Percentiles rank a stretch among this genome's conserved stretches.
Evolutionary conservation across 2,329 filamentous ascomycete species (phyloP).

Genomic region (Madurella mycetomatis): DNA sequence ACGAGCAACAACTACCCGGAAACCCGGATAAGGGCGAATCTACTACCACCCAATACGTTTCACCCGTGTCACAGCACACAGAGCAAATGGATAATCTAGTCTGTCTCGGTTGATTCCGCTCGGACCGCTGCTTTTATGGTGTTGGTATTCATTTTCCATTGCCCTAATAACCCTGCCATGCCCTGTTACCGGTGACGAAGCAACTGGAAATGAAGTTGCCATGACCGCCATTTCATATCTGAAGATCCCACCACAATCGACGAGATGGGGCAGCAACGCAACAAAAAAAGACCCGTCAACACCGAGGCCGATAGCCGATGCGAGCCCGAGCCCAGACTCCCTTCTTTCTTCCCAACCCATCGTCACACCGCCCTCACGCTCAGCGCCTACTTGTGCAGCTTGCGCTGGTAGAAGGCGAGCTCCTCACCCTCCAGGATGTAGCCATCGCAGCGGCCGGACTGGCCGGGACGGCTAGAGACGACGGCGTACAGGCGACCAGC

Average conservation of each 20-base stretch:
- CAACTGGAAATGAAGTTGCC: constrained; percentile 21
- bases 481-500: constrained; percentile 95
- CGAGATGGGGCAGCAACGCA: constrained; percentile 13
- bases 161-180: constrained; percentile 22
- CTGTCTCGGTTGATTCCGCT: constrained; percentile 17
- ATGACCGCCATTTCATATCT: constrained; percentile 14
- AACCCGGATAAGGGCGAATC: too few relatives aligned
- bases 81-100: neutral
- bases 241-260: constrained; percentile 10
- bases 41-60: neutral
- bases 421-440: constrained; percentile 99
- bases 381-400: constrained; percentile 84
- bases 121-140: constrained; percentile 17
- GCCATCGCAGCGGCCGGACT: constrained; percentile 93
- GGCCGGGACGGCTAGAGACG: constrained; percentile 86
- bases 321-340: constrained; percentile 19
- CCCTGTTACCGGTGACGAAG: constrained; percentile 24
- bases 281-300: constrained; percentile 24
- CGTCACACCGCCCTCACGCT: constrained; percentile 4
- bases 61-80: neutral
- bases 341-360: constrained; percentile 14
- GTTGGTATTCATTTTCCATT: constrained; percentile 25
- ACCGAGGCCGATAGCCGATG: constrained; percentile 24
- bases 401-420: constrained; percentile 99
- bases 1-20: too few relatives aligned